Base-by-base conservation (phyloP, 805 yeast genomes). In the Ogataea methanolica region DNA sequence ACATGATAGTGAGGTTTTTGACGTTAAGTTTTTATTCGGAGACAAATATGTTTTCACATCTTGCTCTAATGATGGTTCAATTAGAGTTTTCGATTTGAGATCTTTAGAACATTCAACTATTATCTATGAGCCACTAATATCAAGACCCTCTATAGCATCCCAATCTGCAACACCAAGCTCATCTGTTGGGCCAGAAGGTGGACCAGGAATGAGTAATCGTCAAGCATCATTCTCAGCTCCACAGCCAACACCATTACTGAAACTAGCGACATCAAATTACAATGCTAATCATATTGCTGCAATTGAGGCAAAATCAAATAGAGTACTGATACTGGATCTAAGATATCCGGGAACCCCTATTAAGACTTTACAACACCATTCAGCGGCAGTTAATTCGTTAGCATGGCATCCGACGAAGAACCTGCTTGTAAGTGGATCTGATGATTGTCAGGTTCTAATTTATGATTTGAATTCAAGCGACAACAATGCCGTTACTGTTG, bases 1-100 rank as follows among this genome's bases (percentile, higher is more conserved):
- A 0, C 99, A 94, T 66, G 99, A 94, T 63, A 81, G 85, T 53
- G 97, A 90, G 65, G 99, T 94, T 4, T 88, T 80, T 63, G 99
- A 94, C 63, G 98, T 91, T 31, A 79, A 86, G 52, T 94, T 90
- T 63, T 69, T 91, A 43, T 80, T 85, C 43, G 82, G 83, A 16
- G 79, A 87, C 34, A 80, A 85, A 40, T 77, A 85, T 59, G 76
- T 91, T 26, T 94, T 94, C 67, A 88, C 96, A 42, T 85, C 94
- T 46, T 96, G 92, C 46, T 96, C 97, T 2, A 91, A 90, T 45
- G 99, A 94, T 67, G 99, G 99, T 0, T 85, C 95, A 16, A 88
- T 91, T 62, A 74, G 99, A 39, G 86, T 94, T 7, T 94, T 94
- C 66, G 99, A 94, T 61, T 73, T 94, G 50, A 70, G 99, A 47